Base-by-base conservation (phyloP, 2,329 filamentous ascomycete genomes). In the Teratosphaeria gauchensis region DNA sequence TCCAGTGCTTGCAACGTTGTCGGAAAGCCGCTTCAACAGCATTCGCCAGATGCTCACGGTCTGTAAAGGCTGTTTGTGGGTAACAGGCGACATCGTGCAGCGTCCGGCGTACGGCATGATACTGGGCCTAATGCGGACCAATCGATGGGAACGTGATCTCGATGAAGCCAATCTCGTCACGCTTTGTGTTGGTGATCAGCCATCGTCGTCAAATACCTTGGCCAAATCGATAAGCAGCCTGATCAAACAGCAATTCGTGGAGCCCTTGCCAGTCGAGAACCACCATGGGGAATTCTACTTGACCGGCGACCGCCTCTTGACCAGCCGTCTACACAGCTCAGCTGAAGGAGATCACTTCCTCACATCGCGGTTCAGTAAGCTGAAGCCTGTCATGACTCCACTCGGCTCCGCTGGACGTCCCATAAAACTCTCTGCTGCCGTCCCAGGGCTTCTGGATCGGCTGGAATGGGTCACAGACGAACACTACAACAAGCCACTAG, bases 401-500 rank as follows among this genome's bases (percentile, higher is more conserved):
- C 42, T 48, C 16, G 56, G 51, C 30, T 53, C 56, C 35, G 57
- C 57, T 19, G 57, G 57, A 30, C 53, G 57, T 24, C 54, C 58
- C 33, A 38, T 59, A 30, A 55, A 59, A 51, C 55, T 52, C 2
- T 52, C 51, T 52, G 53, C 54, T 16, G 19, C 53, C n/a, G 38
- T 52, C 14, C 59, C 60, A 5, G 65, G 65, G 6, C 35, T 66
- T 14, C 59, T 68, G 9, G 60, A 68, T 46, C 62, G 53, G 14
- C 55, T 67, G 7, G 56, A 62, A 21, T 68, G 61, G 48, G 60
- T 63, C 28, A 57, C 59, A 9, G 64, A 66, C 38, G 30, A 57
- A n/a, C 52, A 42, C 16, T 57, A 56, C 35, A 32, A 55, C 21
- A 31, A 59, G 52, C 56, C 58, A 11, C 58, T 67, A 4, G 56